phyloP scores from a whole-genome alignment of 2,329 filamentous ascomycete genomes.

The Beauveria rudraprayagi region DNA sequence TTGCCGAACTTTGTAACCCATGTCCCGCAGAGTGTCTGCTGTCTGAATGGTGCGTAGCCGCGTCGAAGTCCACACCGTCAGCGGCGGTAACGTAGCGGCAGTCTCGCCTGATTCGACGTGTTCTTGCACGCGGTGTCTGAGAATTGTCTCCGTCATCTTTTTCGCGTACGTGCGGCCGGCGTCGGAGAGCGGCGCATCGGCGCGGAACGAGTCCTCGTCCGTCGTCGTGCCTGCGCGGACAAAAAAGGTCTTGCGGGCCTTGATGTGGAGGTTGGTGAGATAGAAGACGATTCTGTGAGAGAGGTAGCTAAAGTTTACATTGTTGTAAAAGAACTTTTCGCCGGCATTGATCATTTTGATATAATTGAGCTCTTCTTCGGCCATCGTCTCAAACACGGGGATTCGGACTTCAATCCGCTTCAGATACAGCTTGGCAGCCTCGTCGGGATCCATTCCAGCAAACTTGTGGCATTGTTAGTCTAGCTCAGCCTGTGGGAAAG shows the following conservation, averaged over 20 bases:
- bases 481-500: background rate
- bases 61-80: slow-evolving; percentile 94
- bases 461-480: slow-evolving; percentile 46
- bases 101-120: slow-evolving; percentile 61
- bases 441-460: slow-evolving; percentile 80
- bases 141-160: slow-evolving; percentile 76
- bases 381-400: slow-evolving; percentile 93
- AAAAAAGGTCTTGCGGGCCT: slow-evolving; percentile 88
- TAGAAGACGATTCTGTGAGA: slow-evolving; percentile 98
- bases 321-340: slow-evolving; percentile 88
- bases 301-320: slow-evolving; percentile 91
- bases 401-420: slow-evolving; percentile 86
- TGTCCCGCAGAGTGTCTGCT: slow-evolving; percentile 66
- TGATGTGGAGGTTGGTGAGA: slow-evolving; percentile 94
- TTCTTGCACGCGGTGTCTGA: slow-evolving; percentile 79
- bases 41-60: slow-evolving; percentile 86
- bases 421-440: slow-evolving; percentile 87
- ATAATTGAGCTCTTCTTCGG: slow-evolving; percentile 88
- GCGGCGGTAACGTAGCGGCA: slow-evolving; percentile 62
- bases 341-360: slow-evolving; percentile 99
- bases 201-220: slow-evolving; percentile 88
- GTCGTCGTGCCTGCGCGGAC: slow-evolving; percentile 76
- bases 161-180: slow-evolving; percentile 73
- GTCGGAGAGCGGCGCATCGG: slow-evolving; percentile 75
- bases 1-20: slow-evolving; percentile 80